Conservation (phyloP, 164 flowering plant species). For the Echeveria elegans region DNA sequence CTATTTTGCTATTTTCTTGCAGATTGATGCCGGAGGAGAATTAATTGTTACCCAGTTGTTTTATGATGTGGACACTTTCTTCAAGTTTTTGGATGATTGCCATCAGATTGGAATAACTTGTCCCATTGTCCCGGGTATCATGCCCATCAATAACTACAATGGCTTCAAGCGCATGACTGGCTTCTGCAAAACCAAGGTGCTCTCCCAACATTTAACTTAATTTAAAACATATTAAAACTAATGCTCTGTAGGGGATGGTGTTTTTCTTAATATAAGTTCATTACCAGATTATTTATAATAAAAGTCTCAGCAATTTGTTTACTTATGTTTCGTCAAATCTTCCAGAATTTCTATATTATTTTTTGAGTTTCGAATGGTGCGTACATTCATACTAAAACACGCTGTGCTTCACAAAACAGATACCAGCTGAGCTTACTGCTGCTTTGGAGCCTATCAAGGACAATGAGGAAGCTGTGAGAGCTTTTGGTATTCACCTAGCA, state of each 20-base stretch:
- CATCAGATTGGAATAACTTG: conserved; percentile 89
- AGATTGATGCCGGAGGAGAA: conserved; percentile 99
- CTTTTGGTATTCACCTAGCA: conserved; percentile 89
- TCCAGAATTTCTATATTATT: background rate
- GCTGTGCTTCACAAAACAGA: conserved; percentile 20
- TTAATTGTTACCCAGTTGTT: conserved; percentile 86
- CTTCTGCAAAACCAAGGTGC: conserved; percentile 95
- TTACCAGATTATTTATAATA: background rate
- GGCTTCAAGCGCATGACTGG: conserved; percentile 95
- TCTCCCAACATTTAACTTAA: background rate
- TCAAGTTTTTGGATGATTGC: conserved; percentile 92
- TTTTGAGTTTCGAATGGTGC: background rate
- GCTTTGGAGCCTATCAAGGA: conserved; percentile 95
- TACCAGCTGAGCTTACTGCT: conserved; percentile 70
- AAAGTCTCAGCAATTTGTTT: too few relatives aligned
- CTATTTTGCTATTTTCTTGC: conserved; percentile 11
- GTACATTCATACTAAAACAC: background rate
- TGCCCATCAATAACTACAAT: conserved; percentile 95
- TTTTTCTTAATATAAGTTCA: background rate
- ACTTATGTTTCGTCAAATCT: background rate
- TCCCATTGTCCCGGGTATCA: conserved; percentile 97
- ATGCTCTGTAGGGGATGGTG: background rate
- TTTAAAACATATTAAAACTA: background rate
- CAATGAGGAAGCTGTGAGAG: conserved; percentile 90
- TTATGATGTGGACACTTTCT: conserved; percentile 86